Conservation (phyloP, 2,329 filamentous ascomycete genomes). For the Coleophoma eucalyptorum region DNA sequence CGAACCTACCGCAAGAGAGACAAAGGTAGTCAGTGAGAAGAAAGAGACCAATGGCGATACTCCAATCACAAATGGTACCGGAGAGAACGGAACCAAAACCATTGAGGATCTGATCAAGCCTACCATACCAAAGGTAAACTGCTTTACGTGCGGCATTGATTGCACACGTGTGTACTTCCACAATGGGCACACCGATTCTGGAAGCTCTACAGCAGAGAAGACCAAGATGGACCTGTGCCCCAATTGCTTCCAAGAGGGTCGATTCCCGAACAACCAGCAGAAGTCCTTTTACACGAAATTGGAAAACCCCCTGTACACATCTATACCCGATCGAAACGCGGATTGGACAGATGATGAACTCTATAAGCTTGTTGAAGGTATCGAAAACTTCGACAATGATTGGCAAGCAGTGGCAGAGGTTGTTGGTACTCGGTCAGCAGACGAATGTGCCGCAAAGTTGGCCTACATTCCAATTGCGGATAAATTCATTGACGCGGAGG, state of each 20-base stretch:
- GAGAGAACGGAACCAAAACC: conserved; percentile 28
- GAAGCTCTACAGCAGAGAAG: conserved; percentile 35
- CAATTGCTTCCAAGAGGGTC: conserved; percentile 81
- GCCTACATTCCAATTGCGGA: conserved; percentile 95
- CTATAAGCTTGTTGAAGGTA: conserved; percentile 81
- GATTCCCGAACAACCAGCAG: conserved; percentile 75
- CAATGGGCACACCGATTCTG: conserved; percentile 49
- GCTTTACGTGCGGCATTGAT: conserved; percentile 88
- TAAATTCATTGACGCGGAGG: conserved; percentile 85
- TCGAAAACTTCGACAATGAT: conserved; percentile 93
- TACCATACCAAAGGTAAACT: conserved; percentile 69
- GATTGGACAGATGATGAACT: conserved; percentile 91
- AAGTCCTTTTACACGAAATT: conserved; percentile 82
- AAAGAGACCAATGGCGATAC: conserved; percentile 74
- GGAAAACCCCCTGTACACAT: conserved; percentile 81
- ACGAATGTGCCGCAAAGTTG: conserved; percentile 97
- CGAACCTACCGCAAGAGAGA: conserved; percentile 81
- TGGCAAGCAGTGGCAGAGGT: conserved; percentile 93
- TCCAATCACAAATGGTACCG: conserved; percentile 60
- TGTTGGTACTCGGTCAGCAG: conserved; percentile 84
- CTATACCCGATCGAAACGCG: conserved; percentile 75
- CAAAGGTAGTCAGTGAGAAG: conserved; percentile 55
- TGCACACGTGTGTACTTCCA: conserved; percentile 73
- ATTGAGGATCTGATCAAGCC: conserved; percentile 61
- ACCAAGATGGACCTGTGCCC: conserved; percentile 86